A percentile compares a stretch with the other conserved stretches of the same genome.
Evolutionary conservation across 352 stramenopile genomes (phyloP).

Genomic region (Phytophthora pistaciae): DNA sequence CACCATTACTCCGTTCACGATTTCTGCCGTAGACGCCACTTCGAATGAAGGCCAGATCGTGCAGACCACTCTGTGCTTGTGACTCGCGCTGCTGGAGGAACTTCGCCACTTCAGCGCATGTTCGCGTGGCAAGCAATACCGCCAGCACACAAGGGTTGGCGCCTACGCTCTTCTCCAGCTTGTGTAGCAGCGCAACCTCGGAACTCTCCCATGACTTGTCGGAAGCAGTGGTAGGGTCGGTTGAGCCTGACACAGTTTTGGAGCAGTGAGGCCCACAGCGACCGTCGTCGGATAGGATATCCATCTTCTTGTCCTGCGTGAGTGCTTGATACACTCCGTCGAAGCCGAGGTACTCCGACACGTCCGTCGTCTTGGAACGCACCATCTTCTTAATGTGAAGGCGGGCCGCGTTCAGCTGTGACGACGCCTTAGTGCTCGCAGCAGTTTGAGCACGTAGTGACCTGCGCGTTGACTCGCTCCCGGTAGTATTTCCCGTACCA

Average conservation of each 20-base stretch:
- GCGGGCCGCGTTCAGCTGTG: slow-evolving; percentile 38
- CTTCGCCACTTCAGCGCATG: slow-evolving; percentile 49
- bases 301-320: slow-evolving; percentile 37
- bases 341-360: slow-evolving; percentile 69
- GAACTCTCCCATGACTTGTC: slow-evolving; percentile 42
- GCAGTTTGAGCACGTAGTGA: slow-evolving; percentile 60
- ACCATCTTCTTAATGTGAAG: slow-evolving; percentile 44
- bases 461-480: slow-evolving; percentile 34
- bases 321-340: slow-evolving; percentile 57
- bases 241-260: slow-evolving; percentile 10
- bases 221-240: not conserved
- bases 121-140: slow-evolving; percentile 48
- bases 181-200: slow-evolving; percentile 56
- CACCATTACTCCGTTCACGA: slow-evolving; percentile 40
- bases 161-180: slow-evolving; percentile 49
- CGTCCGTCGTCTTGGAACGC: slow-evolving; percentile 48
- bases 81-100: slow-evolving; percentile 24
- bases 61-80: slow-evolving; percentile 14
- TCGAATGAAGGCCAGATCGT: slow-evolving; percentile 22
- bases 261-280: slow-evolving; percentile 39
- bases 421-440: slow-evolving; percentile 64
- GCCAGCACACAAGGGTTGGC: slow-evolving; percentile 53
- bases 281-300: slow-evolving; percentile 32
- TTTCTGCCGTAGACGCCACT: slow-evolving; percentile 23
- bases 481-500: slow-evolving; percentile 17